phyloP scores from a whole-genome alignment of 345 rosid genomes.

The Hibiscus mutabilis region DNA sequence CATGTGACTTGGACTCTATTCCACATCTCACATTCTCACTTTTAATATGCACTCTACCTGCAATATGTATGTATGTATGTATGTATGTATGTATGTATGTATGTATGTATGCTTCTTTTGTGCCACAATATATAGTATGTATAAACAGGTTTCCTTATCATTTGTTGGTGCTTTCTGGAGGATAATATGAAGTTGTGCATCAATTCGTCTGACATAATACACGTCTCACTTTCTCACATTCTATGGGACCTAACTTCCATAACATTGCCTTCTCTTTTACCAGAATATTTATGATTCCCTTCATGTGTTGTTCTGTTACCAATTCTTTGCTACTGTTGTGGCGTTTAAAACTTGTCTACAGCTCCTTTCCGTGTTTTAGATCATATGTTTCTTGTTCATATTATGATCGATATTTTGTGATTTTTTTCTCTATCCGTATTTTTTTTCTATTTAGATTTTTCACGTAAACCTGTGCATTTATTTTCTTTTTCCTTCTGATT shows the following conservation, averaged over 20 bases:
- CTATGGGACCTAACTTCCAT: constrained; percentile 2
- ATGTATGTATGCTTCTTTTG: too few relatives aligned
- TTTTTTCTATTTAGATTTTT: too few relatives aligned
- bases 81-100: too few relatives aligned
- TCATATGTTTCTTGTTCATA: too few relatives aligned
- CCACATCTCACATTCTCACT: not conserved
- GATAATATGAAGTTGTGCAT: not conserved
- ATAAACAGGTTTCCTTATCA: not conserved
- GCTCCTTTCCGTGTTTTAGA: not conserved
- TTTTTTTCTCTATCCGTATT: too few relatives aligned
- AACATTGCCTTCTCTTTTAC: not conserved
- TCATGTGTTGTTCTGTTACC: not conserved
- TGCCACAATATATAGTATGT: not conserved
- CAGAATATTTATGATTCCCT: constrained; percentile 8
- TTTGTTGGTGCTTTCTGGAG: not conserved
- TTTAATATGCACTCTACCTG: not conserved
- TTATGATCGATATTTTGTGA: too few relatives aligned
- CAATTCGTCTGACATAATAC: constrained; percentile 5
- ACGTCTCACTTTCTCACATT: not conserved
- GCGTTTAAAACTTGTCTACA: not conserved
- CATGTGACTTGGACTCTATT: constrained; percentile 23
- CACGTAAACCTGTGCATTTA: too few relatives aligned
- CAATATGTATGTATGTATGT: too few relatives aligned
- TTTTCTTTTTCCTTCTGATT: too few relatives aligned
- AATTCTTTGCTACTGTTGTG: not conserved